Conservation (phyloP, 345 rosid species). For the Punica granatum region DNA sequence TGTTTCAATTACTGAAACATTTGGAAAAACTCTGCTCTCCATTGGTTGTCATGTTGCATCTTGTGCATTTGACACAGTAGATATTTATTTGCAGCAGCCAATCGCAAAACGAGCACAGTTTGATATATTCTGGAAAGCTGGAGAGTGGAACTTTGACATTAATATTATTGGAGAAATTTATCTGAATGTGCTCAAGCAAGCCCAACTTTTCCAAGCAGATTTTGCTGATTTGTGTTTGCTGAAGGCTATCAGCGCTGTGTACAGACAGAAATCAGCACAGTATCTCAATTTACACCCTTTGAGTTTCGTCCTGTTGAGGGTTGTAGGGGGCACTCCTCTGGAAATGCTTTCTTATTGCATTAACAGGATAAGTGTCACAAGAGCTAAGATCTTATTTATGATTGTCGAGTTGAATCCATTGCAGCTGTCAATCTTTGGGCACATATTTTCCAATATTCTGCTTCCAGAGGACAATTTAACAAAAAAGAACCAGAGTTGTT, state of each 20-base stretch:
- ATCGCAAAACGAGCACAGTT: conserved; percentile 26
- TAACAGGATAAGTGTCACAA: conserved; percentile 32
- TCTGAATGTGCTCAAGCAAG: conserved; percentile 41
- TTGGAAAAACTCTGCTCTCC: conserved; percentile 24
- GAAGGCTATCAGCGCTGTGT: conserved; percentile 40
- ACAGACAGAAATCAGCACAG: conserved; percentile 28
- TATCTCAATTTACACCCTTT: conserved; percentile 45
- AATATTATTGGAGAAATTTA: conserved; percentile 56
- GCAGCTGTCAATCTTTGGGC: conserved; percentile 64
- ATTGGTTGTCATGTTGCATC: conserved; percentile 57
- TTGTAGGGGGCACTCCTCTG: conserved; percentile 46
- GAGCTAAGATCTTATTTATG: conserved; percentile 55
- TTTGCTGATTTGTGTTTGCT: conserved; percentile 59
- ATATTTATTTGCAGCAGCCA: conserved; percentile 46
- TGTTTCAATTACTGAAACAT: conserved; percentile 17
- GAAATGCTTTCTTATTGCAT: conserved; percentile 58
- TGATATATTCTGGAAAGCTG: conserved; percentile 49
- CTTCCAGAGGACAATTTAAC: conserved; percentile 13
- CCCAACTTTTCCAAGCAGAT: conserved; percentile 34
- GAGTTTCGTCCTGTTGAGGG: conserved; percentile 41
- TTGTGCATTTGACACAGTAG: conserved; percentile 57
- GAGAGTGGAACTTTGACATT: conserved; percentile 35
- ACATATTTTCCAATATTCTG: conserved; percentile 29
- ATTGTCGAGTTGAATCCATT: conserved; percentile 66
- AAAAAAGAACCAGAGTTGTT: conserved; percentile 13